Evolutionary conservation across 2,329 filamentous ascomycete species (phyloP), one percentile per base, ranked within the genome.

Genomic region (Fusarium sp.): DNA sequence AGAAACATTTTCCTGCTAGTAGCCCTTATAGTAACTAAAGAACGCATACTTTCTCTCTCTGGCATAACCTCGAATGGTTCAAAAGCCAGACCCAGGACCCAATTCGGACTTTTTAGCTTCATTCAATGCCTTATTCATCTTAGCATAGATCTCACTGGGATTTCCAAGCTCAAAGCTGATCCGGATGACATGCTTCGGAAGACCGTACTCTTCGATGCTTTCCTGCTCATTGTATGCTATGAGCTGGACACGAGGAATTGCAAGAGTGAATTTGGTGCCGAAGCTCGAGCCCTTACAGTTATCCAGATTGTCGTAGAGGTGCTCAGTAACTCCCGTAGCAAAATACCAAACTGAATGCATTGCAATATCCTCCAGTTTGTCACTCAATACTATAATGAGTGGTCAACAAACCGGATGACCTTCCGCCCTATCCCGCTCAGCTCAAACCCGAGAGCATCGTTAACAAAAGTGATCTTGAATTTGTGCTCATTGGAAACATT

Each of bases 381-480:
- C 5, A 35, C 11, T 20, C 18, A 15, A 12, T 15, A 3, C 18
- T 59, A 59, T 13, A 20, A 8, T 26, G 44, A 76, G 0, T 47
- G 56, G 78, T 81, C 79, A 15, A 80, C 42, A 56, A 79, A 80
- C 20, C 75, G 78, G 14, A 79, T 70, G 0, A 80, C 72, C 45
- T 80, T 80, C 4, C 66, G 58, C 0, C 78, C 77, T 0, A 78
- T 78, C 20, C 55, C 61, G 12, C 77, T 79, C 22, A 68, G 45
- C 33, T 78, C 70, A 56, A 80, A 79, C 0, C 62, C 70, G 78
- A 71, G n/a, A 75, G 83, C 22, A 79, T 84, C 68, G 28, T 81
- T 13, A 67, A 85, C 31, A 74, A 78, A 56, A 65, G 82, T 50
- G 70, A 85, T 36, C 67, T 62, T 48, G 22, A 80, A 54, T 70